Evolutionary conservation across 1,139 yeast genomes (phyloP), one percentile per base, ranked within the genome.

Genomic region (Hansenula anomala): DNA sequence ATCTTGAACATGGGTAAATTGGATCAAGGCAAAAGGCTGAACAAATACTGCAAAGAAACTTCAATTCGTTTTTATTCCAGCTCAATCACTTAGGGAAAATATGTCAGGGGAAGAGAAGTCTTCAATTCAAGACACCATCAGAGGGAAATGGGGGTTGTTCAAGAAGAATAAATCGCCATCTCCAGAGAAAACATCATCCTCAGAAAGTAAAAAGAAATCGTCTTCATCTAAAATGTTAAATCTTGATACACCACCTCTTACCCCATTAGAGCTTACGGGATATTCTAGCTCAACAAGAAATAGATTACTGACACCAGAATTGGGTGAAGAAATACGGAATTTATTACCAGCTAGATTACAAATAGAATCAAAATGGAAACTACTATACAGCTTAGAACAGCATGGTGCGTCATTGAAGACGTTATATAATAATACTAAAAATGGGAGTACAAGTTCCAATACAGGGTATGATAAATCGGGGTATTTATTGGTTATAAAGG

Each of bases 381-480:
- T 92, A 39, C 63, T 81, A 2, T 94, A 90, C 58, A 82, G 94
- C 19, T 61, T 88, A 46, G 97, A 90, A 48, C 96, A 88, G 58
- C 88, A 89, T 59, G 99, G 99, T 0, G 82, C 95, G 0, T 85
- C 96, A 0, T 60, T 92, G 38, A 78, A 74, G 44, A 89, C 98
- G 0, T 63, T 94, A 25, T 92, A 81, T 54, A 56, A 60, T 25
- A 60, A 58, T 41, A 54, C 63, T 34, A 52, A 53, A 23, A n/a
- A n/a, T n/a, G n/a, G n/a, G n/a, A n/a, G n/a, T n/a, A 70, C 72
- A 9, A 20, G 9, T 20, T 70, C 72, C 8, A 56, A 55, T 14
- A 52, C 57, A 13, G 51, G 54, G 26, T 57, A 59, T 36, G 56
- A 55, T 45, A 56, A 64, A 43, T 58, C 66, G 33, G 96, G 96